Base-by-base conservation (phyloP, 1,284 basidiomycete species). In the Puccinia triticina region DNA sequence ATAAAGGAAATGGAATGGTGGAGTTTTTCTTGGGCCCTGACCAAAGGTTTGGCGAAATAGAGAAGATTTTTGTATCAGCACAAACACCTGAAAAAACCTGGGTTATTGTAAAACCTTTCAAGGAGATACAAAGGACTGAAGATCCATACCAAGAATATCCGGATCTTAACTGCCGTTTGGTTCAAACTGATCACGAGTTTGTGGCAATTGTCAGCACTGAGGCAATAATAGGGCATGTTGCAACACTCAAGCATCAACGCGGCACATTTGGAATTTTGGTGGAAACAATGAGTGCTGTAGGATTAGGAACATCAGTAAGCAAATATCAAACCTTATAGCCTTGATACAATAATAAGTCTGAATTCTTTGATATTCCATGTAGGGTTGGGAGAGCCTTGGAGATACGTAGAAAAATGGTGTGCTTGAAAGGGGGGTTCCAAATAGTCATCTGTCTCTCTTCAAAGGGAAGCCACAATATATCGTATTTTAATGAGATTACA, bases 381-480 rank as follows among this genome's bases (percentile, higher is more conserved):
- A 71, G 69, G 69, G 69, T 29, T 71, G 69, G 69, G 69, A 71
- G 66, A 40, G 66, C 7, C 10, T 69, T 69, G 37, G 21, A 43
- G 4, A 29, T 59, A n/a, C 26, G 40, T 40, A 46, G 7, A n/a
- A 18, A 18, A 18, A 18, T 11, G 12, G 37, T n/a, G n/a, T n/a
- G n/a, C n/a, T n/a, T n/a, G 10, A 8, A 23, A 37, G 1, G 14
- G 12, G 21, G n/a, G n/a, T n/a, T 12, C 29, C 26, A 29, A 29
- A 29, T n/a, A n/a, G n/a, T n/a, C 26, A 29, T 4, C 8, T 8
- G 7, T 14, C 29, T 67, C 21, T 26, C n/a, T n/a, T 67, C 32
- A 67, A 67, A 67, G 34, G 64, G 8, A 43, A 64, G n/a, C n/a
- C n/a, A n/a, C n/a, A n/a, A n/a, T n/a, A n/a, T n/a, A n/a, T n/a